Conservation (phyloP, 306 rosid species). For the Medicago lupulina region DNA sequence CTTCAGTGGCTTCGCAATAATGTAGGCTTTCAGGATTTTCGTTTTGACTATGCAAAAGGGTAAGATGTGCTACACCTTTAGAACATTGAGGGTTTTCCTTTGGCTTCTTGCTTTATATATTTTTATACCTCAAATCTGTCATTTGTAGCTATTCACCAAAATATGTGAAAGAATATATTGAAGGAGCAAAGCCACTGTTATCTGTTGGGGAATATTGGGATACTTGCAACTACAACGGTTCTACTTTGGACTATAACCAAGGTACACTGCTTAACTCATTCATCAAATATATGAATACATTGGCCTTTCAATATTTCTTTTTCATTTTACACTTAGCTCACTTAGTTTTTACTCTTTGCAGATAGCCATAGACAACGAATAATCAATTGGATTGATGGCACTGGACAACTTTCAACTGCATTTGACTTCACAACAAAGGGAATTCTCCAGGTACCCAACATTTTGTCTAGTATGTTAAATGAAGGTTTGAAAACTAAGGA, state of each 20-base stretch:
- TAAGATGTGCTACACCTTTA: conserved; percentile 41
- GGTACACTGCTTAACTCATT: conserved; percentile 49
- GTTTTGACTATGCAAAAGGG: conserved; percentile 93
- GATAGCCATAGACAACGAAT: conserved; percentile 86
- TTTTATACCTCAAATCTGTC: conserved; percentile 32
- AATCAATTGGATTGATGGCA: conserved; percentile 81
- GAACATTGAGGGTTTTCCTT: background rate
- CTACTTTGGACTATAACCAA: conserved; percentile 83
- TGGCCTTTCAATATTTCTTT: conserved; percentile 18
- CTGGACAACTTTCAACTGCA: conserved; percentile 87
- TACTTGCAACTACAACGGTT: conserved; percentile 78
- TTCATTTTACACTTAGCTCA: background rate
- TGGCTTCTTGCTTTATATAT: conserved; percentile 2
- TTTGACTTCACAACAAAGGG: conserved; percentile 99
- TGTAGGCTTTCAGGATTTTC: conserved; percentile 90
- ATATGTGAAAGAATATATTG: conserved; percentile 83
- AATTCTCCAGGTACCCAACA: conserved; percentile 76
- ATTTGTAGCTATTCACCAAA: conserved; percentile 72
- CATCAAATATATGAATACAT: background rate
- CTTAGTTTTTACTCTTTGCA: conserved; percentile 44
- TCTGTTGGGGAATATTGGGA: conserved; percentile 91
- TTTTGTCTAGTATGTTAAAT: conserved; percentile 18
- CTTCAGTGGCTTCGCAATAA: conserved; percentile 69
- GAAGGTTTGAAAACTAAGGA: background rate
- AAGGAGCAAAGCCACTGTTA: conserved; percentile 83